phyloP scores from a whole-genome alignment of 306 rosid genomes.

The Quillaja saponaria region DNA sequence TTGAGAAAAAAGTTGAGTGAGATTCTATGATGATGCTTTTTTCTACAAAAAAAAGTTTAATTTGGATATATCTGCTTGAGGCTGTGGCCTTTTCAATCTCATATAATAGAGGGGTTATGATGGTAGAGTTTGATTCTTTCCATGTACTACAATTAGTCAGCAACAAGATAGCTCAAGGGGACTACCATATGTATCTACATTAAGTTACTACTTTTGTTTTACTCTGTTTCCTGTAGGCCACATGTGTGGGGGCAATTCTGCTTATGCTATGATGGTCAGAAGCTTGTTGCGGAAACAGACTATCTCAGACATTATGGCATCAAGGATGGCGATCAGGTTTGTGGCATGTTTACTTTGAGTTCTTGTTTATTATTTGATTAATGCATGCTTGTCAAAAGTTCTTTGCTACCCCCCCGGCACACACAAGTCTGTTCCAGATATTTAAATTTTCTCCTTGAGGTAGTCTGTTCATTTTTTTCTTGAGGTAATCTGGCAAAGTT shows the following conservation, averaged over 20 bases:
- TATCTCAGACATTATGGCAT: slow-evolving; percentile 58
- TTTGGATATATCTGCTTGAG: slow-evolving; percentile 3
- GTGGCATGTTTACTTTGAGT: slow-evolving; percentile 10
- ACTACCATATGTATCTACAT: slow-evolving; percentile 8
- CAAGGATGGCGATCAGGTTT: slow-evolving; percentile 86
- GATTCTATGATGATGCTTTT: not conserved
- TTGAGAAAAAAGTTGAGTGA: not conserved
- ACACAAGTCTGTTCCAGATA: not conserved
- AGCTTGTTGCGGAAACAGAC: slow-evolving; percentile 55
- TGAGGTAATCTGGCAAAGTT: not conserved
- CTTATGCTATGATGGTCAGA: slow-evolving; percentile 67
- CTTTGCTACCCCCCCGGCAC: not conserved
- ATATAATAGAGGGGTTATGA: not conserved
- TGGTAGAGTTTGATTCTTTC: not conserved
- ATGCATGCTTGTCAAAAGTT: not conserved
- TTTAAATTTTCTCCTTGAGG: not conserved
- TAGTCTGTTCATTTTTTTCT: not conserved
- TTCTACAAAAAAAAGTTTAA: not conserved
- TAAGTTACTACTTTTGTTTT: not conserved
- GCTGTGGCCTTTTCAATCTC: not conserved
- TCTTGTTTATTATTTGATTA: not conserved
- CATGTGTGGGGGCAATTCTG: slow-evolving; percentile 92
- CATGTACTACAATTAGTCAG: slow-evolving; percentile 7
- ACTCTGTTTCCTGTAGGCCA: slow-evolving; percentile 53
- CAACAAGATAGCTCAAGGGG: not conserved